These are phyloP conservation scores for Cercospora zeina DNA, from an alignment of 2,329 filamentous ascomycete genomes.

Conservation along the genomic window DNA sequence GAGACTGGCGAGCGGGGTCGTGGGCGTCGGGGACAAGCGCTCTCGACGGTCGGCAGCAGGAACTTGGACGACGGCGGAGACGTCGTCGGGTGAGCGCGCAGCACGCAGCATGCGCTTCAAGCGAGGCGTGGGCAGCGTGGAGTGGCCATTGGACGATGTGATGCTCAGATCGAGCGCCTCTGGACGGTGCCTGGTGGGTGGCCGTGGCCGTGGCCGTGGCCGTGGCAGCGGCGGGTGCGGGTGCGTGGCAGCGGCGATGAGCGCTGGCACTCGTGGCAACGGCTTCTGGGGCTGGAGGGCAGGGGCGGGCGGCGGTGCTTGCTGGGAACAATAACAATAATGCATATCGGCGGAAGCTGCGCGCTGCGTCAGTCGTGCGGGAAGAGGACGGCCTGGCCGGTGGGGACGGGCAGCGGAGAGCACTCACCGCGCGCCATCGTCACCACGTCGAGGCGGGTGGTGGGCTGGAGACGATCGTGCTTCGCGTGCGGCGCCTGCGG, in stretches of 20 bases:
- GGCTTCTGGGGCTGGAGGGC: conserved; percentile 9
- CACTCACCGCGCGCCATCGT: conserved; percentile 17
- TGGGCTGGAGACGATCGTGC: conserved; percentile 15
- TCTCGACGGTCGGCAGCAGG: conserved; percentile 28
- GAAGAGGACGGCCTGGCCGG: neutral
- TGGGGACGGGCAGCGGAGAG: neutral
- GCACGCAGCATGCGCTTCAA: conserved; percentile 33
- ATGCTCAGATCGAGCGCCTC: conserved; percentile 28
- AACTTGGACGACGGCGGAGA: conserved; percentile 28
- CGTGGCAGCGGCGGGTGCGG: neutral
- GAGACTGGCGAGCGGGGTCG: conserved; percentile 23
- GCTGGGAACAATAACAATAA: neutral
- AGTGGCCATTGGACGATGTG: conserved; percentile 32
- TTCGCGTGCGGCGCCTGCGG: conserved; percentile 4
- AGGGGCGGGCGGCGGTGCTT: neutral
- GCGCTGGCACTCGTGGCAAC: conserved; percentile 3
- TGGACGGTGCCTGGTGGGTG: conserved; percentile 27
- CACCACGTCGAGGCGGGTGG: conserved; percentile 27
- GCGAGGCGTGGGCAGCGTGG: conserved; percentile 27
- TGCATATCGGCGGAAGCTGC: neutral
- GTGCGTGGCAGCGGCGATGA: neutral
- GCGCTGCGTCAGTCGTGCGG: neutral
- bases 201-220: conserved; percentile 4
- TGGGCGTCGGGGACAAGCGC: conserved; percentile 27
- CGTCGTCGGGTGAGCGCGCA: conserved; percentile 21